Evolutionary conservation across 192 early-diverging fungal genomes (phyloP).

Genomic region (Rhizophagus clarus): DNA sequence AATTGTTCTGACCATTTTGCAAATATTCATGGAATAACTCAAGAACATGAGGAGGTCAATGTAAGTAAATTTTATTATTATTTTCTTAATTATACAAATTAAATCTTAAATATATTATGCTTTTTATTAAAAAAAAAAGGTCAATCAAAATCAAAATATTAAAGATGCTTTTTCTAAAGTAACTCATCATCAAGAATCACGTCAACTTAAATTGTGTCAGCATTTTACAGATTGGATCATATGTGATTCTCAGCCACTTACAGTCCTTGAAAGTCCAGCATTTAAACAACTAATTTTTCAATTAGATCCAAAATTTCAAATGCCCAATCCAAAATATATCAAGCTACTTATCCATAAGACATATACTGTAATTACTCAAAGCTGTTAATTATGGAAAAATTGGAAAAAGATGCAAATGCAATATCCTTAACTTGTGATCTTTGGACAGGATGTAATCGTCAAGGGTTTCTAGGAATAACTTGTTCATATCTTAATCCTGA

Average conservation of each 20-base stretch:
- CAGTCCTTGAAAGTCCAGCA: not conserved
- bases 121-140: too few species aligned
- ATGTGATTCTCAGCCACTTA: not conserved
- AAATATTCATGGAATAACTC: not conserved
- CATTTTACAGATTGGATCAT: not conserved
- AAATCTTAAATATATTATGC: too few species aligned
- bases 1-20: not conserved
- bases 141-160: too few species aligned
- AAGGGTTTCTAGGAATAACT: not conserved
- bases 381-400: not conserved
- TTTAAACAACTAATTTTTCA: not conserved
- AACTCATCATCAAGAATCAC: not conserved
- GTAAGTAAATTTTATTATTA: not conserved
- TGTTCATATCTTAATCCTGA: not conserved
- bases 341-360: not conserved
- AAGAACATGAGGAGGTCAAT: not conserved
- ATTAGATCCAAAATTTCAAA: not conserved
- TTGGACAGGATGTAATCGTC: not conserved
- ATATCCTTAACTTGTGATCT: conserved; percentile 11
- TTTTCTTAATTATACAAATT: not conserved
- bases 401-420: not conserved
- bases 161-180: too few species aligned
- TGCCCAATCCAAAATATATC: not conserved
- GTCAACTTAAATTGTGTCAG: not conserved
- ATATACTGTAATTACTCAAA: not conserved